Evolutionary conservation across 345 rosid species (phyloP), one percentile per base, ranked within the genome.

Genomic region (Pugionium cornutum): DNA sequence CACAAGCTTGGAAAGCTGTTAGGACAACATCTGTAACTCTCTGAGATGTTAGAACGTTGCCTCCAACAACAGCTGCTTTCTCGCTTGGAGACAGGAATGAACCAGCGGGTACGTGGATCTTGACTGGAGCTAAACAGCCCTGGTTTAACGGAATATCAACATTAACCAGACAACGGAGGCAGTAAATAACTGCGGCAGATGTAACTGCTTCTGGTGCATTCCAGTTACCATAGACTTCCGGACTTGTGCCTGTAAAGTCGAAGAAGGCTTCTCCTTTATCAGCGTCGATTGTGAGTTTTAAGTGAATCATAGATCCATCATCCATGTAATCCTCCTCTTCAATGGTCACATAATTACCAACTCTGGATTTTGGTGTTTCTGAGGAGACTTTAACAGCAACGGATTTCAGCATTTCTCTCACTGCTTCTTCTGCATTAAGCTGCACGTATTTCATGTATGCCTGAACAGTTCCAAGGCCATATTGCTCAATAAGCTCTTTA

Each of bases 171-270:
- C 92, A 86, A 40, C 97, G 92, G 27, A 90, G 90, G 74, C 99
- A 94, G 76, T 90, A 94, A 66, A 94, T 94, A 62, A 94, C 95
- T 25, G 97, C 97, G 0, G 99, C 99, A 6, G 91, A 78, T 33
- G 97, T 90, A 49, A 94, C 96, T 32, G 99, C 99, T 76, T 88
- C 96, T 1, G 97, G 99, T 8, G 97, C 96, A 71, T 90, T 94
- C 99, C 99, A 94, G 56, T 94, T 94, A 56, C 96, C 99, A 51
- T 81, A 86, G 26, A 90, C 97, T 77, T 94, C 97, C 1, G 96
- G 78, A 77, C 96, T 94, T 30, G 99, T 90, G 65, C 97, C 96
- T 63, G 70, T 77, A 58, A 90, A 94, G 83, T 94, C 95, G 18
- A 94, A 94, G 72, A 47, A 58, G 11, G 97, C 99, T 78, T 88